phyloP scores from a whole-genome alignment of 306 rosid genomes.

The Pterocarpus macrocarpus region DNA sequence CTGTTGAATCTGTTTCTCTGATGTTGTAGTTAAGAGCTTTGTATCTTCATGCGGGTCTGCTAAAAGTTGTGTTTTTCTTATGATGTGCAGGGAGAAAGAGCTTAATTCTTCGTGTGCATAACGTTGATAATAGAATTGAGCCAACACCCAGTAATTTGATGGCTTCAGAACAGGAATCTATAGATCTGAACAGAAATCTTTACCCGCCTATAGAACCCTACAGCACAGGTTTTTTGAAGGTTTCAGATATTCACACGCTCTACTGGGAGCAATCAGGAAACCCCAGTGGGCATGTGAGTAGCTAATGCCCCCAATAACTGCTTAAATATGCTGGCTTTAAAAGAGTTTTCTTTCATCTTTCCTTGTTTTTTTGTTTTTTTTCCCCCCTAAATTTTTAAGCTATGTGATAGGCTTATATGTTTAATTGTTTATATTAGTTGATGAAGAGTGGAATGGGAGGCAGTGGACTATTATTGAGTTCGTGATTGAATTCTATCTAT shows the following conservation, averaged over 20 bases:
- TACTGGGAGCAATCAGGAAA: constrained; percentile 98
- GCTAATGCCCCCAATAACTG: constrained; percentile 14
- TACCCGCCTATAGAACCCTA: constrained; percentile 76
- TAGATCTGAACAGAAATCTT: constrained; percentile 59
- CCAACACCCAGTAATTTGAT: constrained; percentile 50
- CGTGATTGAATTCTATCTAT: constrained; percentile 21
- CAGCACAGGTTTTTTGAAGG: constrained; percentile 74
- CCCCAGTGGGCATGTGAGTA: constrained; percentile 86
- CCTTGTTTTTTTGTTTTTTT: neutral
- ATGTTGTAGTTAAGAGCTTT: neutral
- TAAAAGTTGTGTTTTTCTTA: constrained; percentile 38
- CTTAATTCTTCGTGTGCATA: constrained; percentile 50
- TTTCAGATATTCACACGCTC: constrained; percentile 80
- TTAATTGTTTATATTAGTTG: constrained; percentile 21
- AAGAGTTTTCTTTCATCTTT: too few relatives aligned
- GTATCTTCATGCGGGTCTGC: neutral
- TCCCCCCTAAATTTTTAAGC: neutral
- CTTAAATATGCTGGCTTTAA: neutral
- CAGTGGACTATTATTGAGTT: neutral
- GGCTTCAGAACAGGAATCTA: constrained; percentile 63
- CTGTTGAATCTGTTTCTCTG: neutral
- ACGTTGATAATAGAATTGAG: constrained; percentile 53
- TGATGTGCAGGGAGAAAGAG: constrained; percentile 56
- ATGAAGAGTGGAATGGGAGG: constrained; percentile 26
- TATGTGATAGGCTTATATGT: neutral